Evolutionary conservation across 768 basidiomycete species (phyloP), one percentile per base, ranked within the genome.

Genomic region (Pleurotus djamor): DNA sequence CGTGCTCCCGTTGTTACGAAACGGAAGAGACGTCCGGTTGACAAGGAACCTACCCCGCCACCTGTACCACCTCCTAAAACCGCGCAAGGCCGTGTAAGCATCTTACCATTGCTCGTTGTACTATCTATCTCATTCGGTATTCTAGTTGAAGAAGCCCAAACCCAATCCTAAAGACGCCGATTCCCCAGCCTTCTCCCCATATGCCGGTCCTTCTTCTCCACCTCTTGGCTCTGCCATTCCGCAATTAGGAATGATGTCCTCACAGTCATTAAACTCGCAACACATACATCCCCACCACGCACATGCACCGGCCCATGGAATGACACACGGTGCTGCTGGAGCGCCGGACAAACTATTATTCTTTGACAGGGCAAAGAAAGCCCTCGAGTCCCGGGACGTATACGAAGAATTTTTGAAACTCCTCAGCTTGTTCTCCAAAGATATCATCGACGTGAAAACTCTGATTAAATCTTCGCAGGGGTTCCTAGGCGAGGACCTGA

Each of bases 391-490:
- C 69, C 82, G 84, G 60, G 90, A 90, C 55, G 80, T 85, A 38
- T 94, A 92, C 66, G 94, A 97, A 66, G 96, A 98, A 65, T 98
- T 98, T 72, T 77, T 98, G 67, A 98, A 96, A 75, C 79, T 98
- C 32, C 81, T 98, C 54, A 90, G 87, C 69, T 80, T 98, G 51
- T 99, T 91, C 73, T 88, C 92, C 13, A 91, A 89, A 66, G 95
- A 97, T 60, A 88, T 98, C 65, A 91, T 99, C 66, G 93, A 97
- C 68, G 77, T 87, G 51, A 86, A 86, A 68, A 87, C 86, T 9
- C 84, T 99, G 34, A 78, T 98, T 35, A 87, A 94, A 62, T 83
- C 88, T 51, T 86, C 91, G n/a, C 80, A 83, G 49, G 80, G 84
- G 21, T 96, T 97, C 73, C 78, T 98, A 45, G 90, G 89, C 3